phyloP scores from a whole-genome alignment of 2,329 filamentous ascomycete genomes.

The Paradendryphiella salina region DNA sequence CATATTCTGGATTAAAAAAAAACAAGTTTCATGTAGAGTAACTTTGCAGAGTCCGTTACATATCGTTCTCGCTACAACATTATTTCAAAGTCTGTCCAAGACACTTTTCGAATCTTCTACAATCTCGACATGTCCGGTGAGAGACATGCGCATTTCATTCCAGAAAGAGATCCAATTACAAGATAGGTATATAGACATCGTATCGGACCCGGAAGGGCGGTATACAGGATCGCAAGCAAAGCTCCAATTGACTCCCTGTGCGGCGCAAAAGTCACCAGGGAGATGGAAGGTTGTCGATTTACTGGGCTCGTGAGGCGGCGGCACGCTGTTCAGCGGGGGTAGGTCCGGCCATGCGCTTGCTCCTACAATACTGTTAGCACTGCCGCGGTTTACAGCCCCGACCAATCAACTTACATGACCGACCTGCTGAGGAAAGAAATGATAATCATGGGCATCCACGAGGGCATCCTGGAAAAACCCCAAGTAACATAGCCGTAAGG shows the following conservation, averaged over 20 bases:
- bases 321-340: slow-evolving; percentile 7
- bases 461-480: slow-evolving; percentile 62
- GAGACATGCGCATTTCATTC: neutral
- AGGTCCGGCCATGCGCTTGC: slow-evolving; percentile 18
- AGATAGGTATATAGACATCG: neutral
- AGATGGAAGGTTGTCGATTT: neutral
- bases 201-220: neutral
- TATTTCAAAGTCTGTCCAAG: neutral
- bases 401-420: slow-evolving; percentile 66
- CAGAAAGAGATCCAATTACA: neutral
- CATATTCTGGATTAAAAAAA: too few relatives aligned
- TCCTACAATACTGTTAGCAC: slow-evolving; percentile 9
- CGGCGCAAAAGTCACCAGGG: neutral
- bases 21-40: neutral
- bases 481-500: slow-evolving; percentile 70
- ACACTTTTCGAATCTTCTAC: neutral
- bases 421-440: slow-evolving; percentile 73
- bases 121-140: neutral
- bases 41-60: neutral
- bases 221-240: neutral
- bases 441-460: slow-evolving; percentile 76
- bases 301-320: slow-evolving; percentile 12
- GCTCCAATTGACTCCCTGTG: neutral
- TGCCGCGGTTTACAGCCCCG: neutral
- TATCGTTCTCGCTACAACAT: neutral